Conservation (phyloP, 2,329 filamentous ascomycete species). For the Cladosporium velox region DNA sequence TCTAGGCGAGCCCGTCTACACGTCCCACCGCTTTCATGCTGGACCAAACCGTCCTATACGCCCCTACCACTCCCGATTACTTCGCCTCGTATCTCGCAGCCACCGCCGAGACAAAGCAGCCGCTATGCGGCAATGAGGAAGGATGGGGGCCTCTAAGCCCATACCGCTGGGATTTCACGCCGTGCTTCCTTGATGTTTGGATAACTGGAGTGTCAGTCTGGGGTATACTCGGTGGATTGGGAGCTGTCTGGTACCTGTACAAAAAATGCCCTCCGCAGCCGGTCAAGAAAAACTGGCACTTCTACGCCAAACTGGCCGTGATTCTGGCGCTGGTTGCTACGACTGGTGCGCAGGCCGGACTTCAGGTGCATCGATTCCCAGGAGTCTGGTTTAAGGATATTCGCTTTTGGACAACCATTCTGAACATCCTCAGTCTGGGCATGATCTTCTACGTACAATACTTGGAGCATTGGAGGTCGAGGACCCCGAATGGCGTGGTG, state of each 20-base stretch:
- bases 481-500: slow-evolving; percentile 83
- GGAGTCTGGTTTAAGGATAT: slow-evolving; percentile 78
- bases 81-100: slow-evolving; percentile 36
- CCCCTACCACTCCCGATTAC: slow-evolving; percentile 17
- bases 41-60: slow-evolving; percentile 21
- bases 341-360: slow-evolving; percentile 68
- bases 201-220: slow-evolving; percentile 73
- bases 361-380: slow-evolving; percentile 72
- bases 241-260: slow-evolving; percentile 78
- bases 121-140: slow-evolving; percentile 83
- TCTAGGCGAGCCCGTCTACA: background rate
- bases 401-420: slow-evolving; percentile 76
- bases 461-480: slow-evolving; percentile 78
- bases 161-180: slow-evolving; percentile 88
- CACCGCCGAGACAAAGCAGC: slow-evolving; percentile 50
- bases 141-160: slow-evolving; percentile 95
- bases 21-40: slow-evolving; percentile 21
- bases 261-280: slow-evolving; percentile 66
- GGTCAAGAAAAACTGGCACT: slow-evolving; percentile 83
- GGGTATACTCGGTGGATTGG: slow-evolving; percentile 74
- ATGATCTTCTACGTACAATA: slow-evolving; percentile 82
- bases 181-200: slow-evolving; percentile 94
- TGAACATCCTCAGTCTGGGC: slow-evolving; percentile 70
- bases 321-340: slow-evolving; percentile 69
- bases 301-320: slow-evolving; percentile 82